Percentiles rank a stretch among this genome's conserved stretches.
These are phyloP conservation scores for Pholiota microspora DNA, from an alignment of 768 basidiomycete genomes.

Conservation along the genomic window DNA sequence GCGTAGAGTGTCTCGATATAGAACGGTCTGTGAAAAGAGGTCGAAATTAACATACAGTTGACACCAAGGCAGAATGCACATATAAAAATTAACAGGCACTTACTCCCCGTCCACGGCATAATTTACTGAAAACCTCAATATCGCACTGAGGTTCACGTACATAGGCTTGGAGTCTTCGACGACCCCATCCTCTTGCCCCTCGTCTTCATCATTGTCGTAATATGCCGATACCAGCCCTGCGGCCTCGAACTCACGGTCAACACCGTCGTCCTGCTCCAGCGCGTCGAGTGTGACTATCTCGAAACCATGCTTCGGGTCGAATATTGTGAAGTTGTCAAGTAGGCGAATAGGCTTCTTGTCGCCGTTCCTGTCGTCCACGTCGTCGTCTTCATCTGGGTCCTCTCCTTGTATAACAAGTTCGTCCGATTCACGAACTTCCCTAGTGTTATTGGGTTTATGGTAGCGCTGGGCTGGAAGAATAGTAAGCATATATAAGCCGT, in stretches of 20 bases:
- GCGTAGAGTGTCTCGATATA: conserved; percentile 65
- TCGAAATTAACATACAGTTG: neutral
- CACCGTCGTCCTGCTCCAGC: conserved; percentile 42
- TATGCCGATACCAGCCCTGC: conserved; percentile 51
- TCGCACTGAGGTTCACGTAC: conserved; percentile 44
- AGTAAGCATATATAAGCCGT: too few relatives aligned
- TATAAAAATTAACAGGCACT: conserved; percentile 20
- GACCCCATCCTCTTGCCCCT: conserved; percentile 53
- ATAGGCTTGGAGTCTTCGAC: conserved; percentile 28
- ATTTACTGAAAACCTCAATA: conserved; percentile 50
- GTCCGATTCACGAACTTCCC: conserved; percentile 33
- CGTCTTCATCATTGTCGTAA: conserved; percentile 57
- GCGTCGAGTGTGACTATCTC: conserved; percentile 46
- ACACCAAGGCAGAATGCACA: neutral
- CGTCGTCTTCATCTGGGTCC: conserved; percentile 20
- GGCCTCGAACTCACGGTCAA: conserved; percentile 45
- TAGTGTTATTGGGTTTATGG: conserved; percentile 7
- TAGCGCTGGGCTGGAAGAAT: neutral
- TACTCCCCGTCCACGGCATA: conserved; percentile 51
- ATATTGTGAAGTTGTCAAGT: conserved; percentile 58
- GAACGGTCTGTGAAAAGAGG: conserved; percentile 45
- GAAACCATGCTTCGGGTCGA: conserved; percentile 47
- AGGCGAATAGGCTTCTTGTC: conserved; percentile 55
- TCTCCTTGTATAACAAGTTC: conserved; percentile 36
- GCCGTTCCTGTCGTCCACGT: conserved; percentile 31